These are phyloP conservation scores for Puccinia novopanici DNA, from an alignment of 1,284 basidiomycete species.

Conservation along the genomic window DNA sequence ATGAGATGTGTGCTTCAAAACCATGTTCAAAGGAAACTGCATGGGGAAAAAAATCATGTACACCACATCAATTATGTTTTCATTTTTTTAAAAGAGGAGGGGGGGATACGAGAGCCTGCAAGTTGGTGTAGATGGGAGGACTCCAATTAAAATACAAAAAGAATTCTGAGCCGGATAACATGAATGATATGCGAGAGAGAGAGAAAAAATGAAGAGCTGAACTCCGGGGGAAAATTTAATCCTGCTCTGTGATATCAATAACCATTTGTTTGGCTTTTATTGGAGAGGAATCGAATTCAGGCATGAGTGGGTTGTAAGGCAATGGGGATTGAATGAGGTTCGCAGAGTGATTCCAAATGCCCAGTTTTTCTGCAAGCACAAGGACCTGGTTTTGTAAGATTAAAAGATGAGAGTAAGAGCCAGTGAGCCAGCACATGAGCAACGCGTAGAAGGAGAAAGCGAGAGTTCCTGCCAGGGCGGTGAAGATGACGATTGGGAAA, in stretches of 20 bases:
- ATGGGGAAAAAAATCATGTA: too few relatives aligned
- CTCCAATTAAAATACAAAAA: conserved; percentile 2
- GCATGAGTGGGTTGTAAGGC: conserved; percentile 25
- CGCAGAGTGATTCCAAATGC: conserved; percentile 3
- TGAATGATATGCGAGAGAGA: not conserved
- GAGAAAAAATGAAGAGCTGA: not conserved
- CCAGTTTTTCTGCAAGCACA: conserved; percentile 28
- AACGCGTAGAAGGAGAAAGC: conserved; percentile 26
- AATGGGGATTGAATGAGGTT: not conserved
- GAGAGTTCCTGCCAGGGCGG: conserved; percentile 29
- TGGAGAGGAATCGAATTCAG: conserved; percentile 25
- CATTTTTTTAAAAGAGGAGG: too few relatives aligned
- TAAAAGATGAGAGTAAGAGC: conserved; percentile 33
- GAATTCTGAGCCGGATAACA: not conserved
- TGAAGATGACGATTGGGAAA: conserved; percentile 28
- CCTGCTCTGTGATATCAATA: conserved; percentile 15
- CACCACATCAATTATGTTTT: too few relatives aligned
- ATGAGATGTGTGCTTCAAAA: not conserved
- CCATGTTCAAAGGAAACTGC: too few relatives aligned
- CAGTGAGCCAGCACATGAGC: conserved; percentile 28
- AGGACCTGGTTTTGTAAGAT: conserved; percentile 48
- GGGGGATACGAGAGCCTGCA: not conserved
- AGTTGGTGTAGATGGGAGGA: not conserved
- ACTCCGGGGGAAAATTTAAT: not conserved
- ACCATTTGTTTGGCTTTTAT: conserved; percentile 1